These are phyloP conservation scores for Gossypium schwendimanii DNA, from an alignment of 441 rosid species.

Conservation along the genomic window DNA sequence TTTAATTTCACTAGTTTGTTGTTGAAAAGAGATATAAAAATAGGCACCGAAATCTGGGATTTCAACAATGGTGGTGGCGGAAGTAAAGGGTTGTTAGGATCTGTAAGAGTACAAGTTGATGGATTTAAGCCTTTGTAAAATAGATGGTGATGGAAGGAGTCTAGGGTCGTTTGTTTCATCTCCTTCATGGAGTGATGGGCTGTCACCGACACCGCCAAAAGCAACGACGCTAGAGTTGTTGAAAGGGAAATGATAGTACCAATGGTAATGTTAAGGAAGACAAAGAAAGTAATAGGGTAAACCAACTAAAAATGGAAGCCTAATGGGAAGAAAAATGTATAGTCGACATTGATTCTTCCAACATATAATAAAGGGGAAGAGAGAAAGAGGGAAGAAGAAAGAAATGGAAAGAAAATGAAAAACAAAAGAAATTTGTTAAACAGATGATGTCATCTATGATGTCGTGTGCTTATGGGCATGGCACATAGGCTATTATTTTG, in stretches of 20 bases:
- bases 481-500: too few relatives aligned
- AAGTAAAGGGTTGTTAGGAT: too few relatives aligned
- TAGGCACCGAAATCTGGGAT: conserved; percentile 14
- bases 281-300: conserved; percentile 61
- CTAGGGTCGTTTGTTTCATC: conserved; percentile 8
- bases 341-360: conserved; percentile 42
- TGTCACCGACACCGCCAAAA: not conserved
- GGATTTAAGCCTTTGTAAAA: too few relatives aligned
- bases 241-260: conserved; percentile 53
- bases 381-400: too few relatives aligned
- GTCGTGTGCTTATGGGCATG: too few relatives aligned
- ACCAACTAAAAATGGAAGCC: conserved; percentile 73
- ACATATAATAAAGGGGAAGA: conserved; percentile 16
- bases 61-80: not conserved
- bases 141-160: conserved; percentile 53
- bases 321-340: conserved; percentile 37
- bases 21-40: conserved; percentile 14
- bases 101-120: too few relatives aligned
- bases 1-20: conserved; percentile 14
- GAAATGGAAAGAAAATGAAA: too few relatives aligned
- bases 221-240: conserved; percentile 5
- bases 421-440: too few relatives aligned
- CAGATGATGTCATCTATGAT: too few relatives aligned
- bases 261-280: conserved; percentile 68
- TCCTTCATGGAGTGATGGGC: not conserved